These are phyloP conservation scores for Camellia granthamiana DNA, from an alignment of 148 eudicot genomes.

Conservation along the genomic window DNA sequence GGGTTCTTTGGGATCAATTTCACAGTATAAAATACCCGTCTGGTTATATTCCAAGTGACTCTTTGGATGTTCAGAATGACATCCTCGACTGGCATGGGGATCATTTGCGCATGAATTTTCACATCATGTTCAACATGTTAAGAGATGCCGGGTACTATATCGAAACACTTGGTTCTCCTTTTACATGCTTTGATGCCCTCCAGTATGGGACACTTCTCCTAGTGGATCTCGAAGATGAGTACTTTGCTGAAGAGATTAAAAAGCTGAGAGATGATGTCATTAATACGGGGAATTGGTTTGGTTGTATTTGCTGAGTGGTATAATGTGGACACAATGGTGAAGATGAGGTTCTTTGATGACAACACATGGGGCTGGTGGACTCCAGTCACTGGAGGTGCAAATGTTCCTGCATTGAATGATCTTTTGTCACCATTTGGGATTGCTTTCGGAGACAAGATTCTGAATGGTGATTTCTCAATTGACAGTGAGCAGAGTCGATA, in stretches of 20 bases:
- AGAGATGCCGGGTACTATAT: conserved; percentile 92
- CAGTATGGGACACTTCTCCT: conserved; percentile 89
- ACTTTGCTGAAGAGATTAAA: conserved; percentile 74
- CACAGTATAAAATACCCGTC: conserved; percentile 97
- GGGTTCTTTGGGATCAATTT: conserved; percentile 95
- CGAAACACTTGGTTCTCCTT: conserved; percentile 95
- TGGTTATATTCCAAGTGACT: conserved; percentile 94
- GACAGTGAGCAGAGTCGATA: conserved; percentile 85
- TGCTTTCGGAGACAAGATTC: conserved; percentile 92
- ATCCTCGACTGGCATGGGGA: conserved; percentile 99
- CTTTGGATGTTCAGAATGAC: conserved; percentile 95
- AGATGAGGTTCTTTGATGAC: conserved; percentile 95
- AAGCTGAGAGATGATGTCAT: conserved; percentile 78
- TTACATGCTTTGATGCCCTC: conserved; percentile 94
- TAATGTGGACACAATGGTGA: conserved; percentile 91
- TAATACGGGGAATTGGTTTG: conserved; percentile 78
- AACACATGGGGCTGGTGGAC: conserved; percentile 99
- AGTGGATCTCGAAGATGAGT: conserved; percentile 99
- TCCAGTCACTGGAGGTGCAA: conserved; percentile 93
- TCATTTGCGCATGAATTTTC: conserved; percentile 91
- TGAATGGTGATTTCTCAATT: conserved; percentile 86
- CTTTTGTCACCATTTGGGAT: conserved; percentile 94
- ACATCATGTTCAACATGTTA: conserved; percentile 88
- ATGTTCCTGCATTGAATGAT: conserved; percentile 92
- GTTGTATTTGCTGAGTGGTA: conserved; percentile 97